These are phyloP conservation scores for Capillidium rhysosporum DNA, from an alignment of 371 early-diverging fungal genomes.

Conservation along the genomic window DNA sequence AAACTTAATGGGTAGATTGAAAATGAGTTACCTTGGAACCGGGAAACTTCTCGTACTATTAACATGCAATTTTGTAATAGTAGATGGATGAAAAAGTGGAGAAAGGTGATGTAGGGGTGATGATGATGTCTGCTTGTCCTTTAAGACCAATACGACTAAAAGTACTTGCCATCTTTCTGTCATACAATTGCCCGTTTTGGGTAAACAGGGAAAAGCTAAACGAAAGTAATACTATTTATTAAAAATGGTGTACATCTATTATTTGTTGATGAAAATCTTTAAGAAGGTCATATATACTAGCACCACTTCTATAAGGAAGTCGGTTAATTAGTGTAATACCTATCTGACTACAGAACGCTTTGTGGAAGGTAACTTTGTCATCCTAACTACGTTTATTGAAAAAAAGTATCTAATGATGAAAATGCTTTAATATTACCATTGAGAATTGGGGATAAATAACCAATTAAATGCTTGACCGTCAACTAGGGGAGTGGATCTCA, in stretches of 20 bases:
- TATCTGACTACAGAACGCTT: neutral
- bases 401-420: no score
- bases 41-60: slow-evolving; percentile 9
- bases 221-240: neutral
- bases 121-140: neutral
- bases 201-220: neutral
- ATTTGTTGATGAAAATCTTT: neutral
- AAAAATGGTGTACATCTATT: no score
- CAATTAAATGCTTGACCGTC: slow-evolving; percentile 6
- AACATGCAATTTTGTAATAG: slow-evolving; percentile 6
- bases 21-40: slow-evolving; percentile 8
- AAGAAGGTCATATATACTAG: neutral
- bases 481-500: slow-evolving; percentile 1
- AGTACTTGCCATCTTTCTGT: neutral
- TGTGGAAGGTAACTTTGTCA: neutral
- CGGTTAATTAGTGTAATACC: neutral
- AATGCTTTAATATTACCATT: slow-evolving; percentile 1
- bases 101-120: neutral
- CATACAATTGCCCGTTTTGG: neutral
- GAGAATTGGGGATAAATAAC: slow-evolving; percentile 8
- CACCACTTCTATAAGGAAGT: neutral
- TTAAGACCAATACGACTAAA: slow-evolving; percentile 4
- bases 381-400: neutral
- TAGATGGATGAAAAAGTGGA: slow-evolving; percentile 2
- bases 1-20: neutral